Evolutionary conservation across 805 yeast species (phyloP), one percentile per base, ranked within the genome.

Genomic region (Kurtzmaniella fragi): DNA sequence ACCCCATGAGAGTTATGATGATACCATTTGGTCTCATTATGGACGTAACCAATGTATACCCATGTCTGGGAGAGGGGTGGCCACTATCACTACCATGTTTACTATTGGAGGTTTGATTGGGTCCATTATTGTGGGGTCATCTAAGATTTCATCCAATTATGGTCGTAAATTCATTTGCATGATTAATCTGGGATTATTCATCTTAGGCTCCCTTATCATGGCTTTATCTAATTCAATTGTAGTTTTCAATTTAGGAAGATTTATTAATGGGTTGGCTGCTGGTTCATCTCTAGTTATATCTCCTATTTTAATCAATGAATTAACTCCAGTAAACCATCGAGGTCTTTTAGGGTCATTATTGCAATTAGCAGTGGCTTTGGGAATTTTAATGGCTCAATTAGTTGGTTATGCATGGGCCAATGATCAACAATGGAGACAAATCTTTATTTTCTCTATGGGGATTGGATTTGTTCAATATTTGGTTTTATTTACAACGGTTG

Each of bases 301-400:
- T 11, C 73, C 72, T 5, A 58, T 68, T 32, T 49, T 66, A 35
- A 54, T 68, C 37, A 67, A 60, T 43, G 73, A 68, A 42, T 40
- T 67, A 13, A 54, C 73, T 1, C 71, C 73, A 1, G 45, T 56
- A 10, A 62, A 61, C 42, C 69, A 65, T 39, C 47, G 71, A 15
- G 73, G 73, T n/a, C 50, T 66, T 12, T 44, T 68, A 45, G 73
- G 73, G 1, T 53, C 70, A 2, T 47, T 66, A 27, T 49, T 61
- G 30, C 73, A 67, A 49, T 50, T 66, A 15, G 62, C 69, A 0
- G 62, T 67, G 5, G 64, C 70, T 3, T 38, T 55, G 8, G 72
- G 73, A 3, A 59, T 68, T n/a, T 49, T 66, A 10, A 7, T 49
- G 15, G 59, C 68, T 2, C 71, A 67, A 41, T 32, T 57, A 2